Conservation (phyloP, 1,139 yeast species). For the Meyerozyma elateridarum region DNA sequence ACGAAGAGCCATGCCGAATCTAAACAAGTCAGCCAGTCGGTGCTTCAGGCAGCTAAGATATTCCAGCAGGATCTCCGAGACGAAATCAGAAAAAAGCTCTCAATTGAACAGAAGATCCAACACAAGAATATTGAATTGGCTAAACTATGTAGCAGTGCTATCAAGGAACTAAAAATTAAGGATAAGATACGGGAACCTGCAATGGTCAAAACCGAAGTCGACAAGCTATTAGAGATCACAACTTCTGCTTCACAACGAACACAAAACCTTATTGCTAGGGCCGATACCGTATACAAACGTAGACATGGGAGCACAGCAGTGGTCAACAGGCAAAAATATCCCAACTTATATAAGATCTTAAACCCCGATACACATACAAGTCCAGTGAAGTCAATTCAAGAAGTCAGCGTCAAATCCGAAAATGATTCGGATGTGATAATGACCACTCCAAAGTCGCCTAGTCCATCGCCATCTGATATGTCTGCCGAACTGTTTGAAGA, state of each 20-base stretch:
- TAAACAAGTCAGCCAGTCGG: slow-evolving; percentile 28
- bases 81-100: slow-evolving; percentile 31
- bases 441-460: background rate
- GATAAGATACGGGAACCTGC: too few species aligned
- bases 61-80: slow-evolving; percentile 39
- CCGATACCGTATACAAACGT: background rate
- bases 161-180: too few species aligned
- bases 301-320: background rate
- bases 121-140: slow-evolving; percentile 31
- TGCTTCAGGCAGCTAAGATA: slow-evolving; percentile 29
- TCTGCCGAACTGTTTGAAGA: slow-evolving; percentile 28
- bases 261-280: background rate
- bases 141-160: too few species aligned
- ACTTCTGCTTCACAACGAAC: background rate
- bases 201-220: background rate
- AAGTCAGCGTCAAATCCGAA: background rate
- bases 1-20: slow-evolving; percentile 29
- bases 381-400: background rate
- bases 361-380: background rate
- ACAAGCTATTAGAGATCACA: background rate
- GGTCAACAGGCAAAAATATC: background rate
- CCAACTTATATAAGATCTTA: background rate
- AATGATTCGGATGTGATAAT: background rate
- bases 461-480: slow-evolving; percentile 10
- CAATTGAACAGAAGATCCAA: slow-evolving; percentile 36